Base-by-base conservation (phyloP, 2,329 filamentous ascomycete species). In the Cladophialophora exuberans region DNA sequence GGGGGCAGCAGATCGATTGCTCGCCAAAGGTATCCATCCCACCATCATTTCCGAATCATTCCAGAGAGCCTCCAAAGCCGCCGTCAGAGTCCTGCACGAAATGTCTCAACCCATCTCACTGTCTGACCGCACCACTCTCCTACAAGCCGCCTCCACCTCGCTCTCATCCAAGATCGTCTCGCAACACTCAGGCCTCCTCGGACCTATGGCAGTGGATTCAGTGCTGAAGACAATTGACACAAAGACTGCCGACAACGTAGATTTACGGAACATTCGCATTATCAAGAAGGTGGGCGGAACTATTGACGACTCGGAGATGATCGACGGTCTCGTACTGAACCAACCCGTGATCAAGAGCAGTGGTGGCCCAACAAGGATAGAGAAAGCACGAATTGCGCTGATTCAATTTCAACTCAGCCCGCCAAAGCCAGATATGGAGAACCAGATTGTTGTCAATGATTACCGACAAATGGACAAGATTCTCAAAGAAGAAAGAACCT, bases 401-500 rank as follows among this genome's bases (percentile, higher is more conserved):
- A 97, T 99, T 65, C 94, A 99, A 73, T 99, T 99, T 83, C 94
- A 99, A 76, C 85, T 99, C 66, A 96, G 91, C 75, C 93, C 94
- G 42, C 94, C 94, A 1, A 99, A 99, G 78, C 94, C 94, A 65
- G 94, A 99, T 74, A 99, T 99, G 94, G 94, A 99, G 79, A 99
- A 99, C 78, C 94, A 95, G 70, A 97, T 99, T 62, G 87, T 96
- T 26, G 94, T 99, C 69, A 99, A 99, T 75, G 94, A 99, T 79
- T 99, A 99, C 82, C 85, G 94, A 70, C 94, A 99, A 74, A 99
- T 99, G 94, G 94, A 99, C 81, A 99, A 97, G 83, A 99, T 99
- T 64, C 84, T 99, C 66, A 99, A 99, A 79, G 94, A 99, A 78
- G 94, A 99, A 80, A 90, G 94, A 65, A 89, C 94, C 65, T 99